These are phyloP conservation scores for Aspergillus neoniger DNA, from an alignment of 2,329 filamentous ascomycete species.

Conservation along the genomic window DNA sequence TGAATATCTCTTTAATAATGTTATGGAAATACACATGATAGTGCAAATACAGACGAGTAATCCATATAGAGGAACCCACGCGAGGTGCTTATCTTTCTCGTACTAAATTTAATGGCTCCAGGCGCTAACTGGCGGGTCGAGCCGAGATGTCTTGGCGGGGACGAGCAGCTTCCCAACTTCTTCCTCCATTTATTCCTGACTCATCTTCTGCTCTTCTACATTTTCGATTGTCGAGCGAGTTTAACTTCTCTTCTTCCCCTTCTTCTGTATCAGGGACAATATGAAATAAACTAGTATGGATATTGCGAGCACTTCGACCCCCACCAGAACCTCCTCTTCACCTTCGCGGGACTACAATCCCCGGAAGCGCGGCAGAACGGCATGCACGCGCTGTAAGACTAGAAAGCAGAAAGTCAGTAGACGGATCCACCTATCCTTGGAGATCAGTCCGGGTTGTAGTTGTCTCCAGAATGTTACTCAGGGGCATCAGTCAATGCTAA, in stretches of 20 bases:
- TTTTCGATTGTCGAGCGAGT: background rate
- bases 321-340: conserved; percentile 25
- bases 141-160: background rate
- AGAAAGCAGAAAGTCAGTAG: conserved; percentile 47
- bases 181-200: background rate
- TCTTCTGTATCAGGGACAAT: background rate
- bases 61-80: no score
- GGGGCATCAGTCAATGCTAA: background rate
- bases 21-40: no score
- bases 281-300: conserved; percentile 18
- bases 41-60: no score
- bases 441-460: background rate
- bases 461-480: background rate
- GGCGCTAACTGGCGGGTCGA: conserved; percentile 2
- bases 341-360: conserved; percentile 40
- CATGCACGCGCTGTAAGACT: conserved; percentile 50
- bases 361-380: conserved; percentile 49
- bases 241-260: no score
- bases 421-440: background rate
- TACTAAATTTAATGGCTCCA: background rate
- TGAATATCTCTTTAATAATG: background rate
- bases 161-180: background rate
- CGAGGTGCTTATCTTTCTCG: no score
- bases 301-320: conserved; percentile 22
- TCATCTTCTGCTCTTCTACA: background rate